Conservation (phyloP, 1,139 yeast species). For the Candida sanyaensis region DNA sequence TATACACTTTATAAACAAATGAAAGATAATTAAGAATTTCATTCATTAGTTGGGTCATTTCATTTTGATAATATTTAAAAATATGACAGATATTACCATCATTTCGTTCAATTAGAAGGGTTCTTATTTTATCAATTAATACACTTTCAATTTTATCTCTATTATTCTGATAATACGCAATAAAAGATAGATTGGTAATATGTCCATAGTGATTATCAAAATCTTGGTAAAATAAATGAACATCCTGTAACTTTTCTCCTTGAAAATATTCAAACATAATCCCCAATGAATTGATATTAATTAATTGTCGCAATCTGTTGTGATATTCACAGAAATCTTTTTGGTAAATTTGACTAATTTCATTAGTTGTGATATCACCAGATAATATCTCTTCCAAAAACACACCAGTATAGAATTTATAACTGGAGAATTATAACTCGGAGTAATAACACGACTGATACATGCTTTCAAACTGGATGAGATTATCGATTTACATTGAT, state of each 20-base stretch:
- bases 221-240: background rate
- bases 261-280: slow-evolving; percentile 7
- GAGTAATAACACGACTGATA: background rate
- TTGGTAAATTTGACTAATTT: slow-evolving; percentile 13
- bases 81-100: slow-evolving; percentile 11
- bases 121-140: slow-evolving; percentile 8
- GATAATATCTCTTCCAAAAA: slow-evolving; percentile 7
- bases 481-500: slow-evolving; percentile 1
- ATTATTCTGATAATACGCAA: slow-evolving; percentile 8
- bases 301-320: slow-evolving; percentile 4
- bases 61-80: slow-evolving; percentile 14
- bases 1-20: slow-evolving; percentile 24
- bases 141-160: slow-evolving; percentile 3
- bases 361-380: slow-evolving; percentile 8
- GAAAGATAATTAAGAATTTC: slow-evolving; percentile 12
- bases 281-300: slow-evolving; percentile 11
- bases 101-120: background rate
- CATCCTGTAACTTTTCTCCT: background rate
- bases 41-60: slow-evolving; percentile 10
- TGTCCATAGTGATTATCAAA: background rate
- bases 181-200: slow-evolving; percentile 2
- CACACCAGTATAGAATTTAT: slow-evolving; percentile 8
- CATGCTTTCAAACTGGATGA: slow-evolving; percentile 2
- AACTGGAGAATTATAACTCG: background rate
- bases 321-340: slow-evolving; percentile 6